A percentile compares a stretch with the other conserved stretches of the same genome.
Evolutionary conservation across 2,329 filamentous ascomycete species (phyloP).

Genomic region (Aspergillus fijiensis): DNA sequence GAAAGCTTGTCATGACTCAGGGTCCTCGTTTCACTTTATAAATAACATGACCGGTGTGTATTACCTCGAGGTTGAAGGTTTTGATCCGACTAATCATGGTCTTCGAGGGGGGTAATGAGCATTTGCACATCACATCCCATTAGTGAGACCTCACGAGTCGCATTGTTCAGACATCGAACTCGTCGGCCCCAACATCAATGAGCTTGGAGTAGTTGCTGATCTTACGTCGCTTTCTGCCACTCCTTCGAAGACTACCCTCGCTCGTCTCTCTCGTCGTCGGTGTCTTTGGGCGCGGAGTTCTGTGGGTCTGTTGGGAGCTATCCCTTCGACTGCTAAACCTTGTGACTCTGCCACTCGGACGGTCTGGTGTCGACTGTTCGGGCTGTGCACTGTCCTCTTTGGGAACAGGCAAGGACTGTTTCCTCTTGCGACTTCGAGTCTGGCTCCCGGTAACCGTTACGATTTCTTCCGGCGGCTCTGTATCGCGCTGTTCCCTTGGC

Average conservation of each 20-base stretch:
- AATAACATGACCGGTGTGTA: background rate
- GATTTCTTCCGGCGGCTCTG: slow-evolving; percentile 1
- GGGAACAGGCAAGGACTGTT: background rate
- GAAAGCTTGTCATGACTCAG: background rate
- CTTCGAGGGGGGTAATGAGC: background rate
- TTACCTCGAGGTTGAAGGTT: background rate
- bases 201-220: slow-evolving; percentile 33
- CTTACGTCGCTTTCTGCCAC: slow-evolving; percentile 29
- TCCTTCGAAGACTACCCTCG: slow-evolving; percentile 16
- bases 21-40: background rate
- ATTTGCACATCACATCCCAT: background rate
- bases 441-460: background rate
- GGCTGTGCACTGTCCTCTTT: background rate
- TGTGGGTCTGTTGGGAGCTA: background rate
- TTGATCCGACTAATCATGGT: background rate
- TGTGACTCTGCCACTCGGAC: background rate
- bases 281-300: slow-evolving; percentile 4
- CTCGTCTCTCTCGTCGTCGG: background rate
- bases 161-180: slow-evolving; percentile 13
- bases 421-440: slow-evolving; percentile 13
- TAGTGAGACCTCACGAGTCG: background rate
- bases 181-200: slow-evolving; percentile 29
- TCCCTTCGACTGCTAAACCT: background rate
- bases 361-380: background rate
- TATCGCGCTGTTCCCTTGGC: slow-evolving; percentile 3